Evolutionary conservation across 1,139 yeast genomes (phyloP).

Genomic region (Candida sp.): DNA sequence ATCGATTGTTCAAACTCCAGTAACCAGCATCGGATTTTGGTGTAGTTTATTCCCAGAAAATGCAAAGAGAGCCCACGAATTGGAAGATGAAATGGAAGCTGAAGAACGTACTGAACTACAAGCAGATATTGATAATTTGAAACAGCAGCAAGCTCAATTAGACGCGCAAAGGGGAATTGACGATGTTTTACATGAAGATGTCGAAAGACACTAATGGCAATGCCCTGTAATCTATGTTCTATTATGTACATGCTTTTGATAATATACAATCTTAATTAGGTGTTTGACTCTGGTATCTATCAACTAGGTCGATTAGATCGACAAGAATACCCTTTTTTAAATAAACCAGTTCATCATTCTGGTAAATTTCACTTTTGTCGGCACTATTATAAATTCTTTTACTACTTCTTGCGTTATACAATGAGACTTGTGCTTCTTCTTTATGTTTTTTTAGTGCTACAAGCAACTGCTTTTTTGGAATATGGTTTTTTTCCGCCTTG

Average conservation of each 20-base stretch:
- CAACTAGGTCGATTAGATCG: constrained; percentile 12
- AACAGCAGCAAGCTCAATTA: background rate
- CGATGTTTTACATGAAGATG: background rate
- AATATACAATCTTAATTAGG: background rate
- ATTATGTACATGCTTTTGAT: no score
- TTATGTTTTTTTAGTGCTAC: constrained; percentile 8
- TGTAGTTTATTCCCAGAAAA: constrained; percentile 4
- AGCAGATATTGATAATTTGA: background rate
- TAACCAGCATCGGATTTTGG: constrained; percentile 7
- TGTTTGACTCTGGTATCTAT: background rate
- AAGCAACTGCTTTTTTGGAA: constrained; percentile 7
- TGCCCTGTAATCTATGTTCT: no score
- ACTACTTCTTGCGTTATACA: constrained; percentile 6
- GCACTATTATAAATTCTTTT: constrained; percentile 5
- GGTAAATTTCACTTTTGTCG: constrained; percentile 11
- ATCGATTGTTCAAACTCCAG: constrained; percentile 26
- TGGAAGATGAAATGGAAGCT: background rate
- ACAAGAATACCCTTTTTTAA: constrained; percentile 21
- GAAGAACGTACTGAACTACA: background rate
- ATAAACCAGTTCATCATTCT: constrained; percentile 20
- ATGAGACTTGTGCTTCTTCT: constrained; percentile 9
- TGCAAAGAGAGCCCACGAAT: background rate
- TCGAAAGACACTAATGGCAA: background rate
- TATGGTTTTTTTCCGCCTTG: constrained; percentile 3
- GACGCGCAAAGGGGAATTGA: background rate